These are phyloP conservation scores for Gnomoniopsis sp. DNA, from an alignment of 2,329 filamentous ascomycete genomes.

Conservation along the genomic window DNA sequence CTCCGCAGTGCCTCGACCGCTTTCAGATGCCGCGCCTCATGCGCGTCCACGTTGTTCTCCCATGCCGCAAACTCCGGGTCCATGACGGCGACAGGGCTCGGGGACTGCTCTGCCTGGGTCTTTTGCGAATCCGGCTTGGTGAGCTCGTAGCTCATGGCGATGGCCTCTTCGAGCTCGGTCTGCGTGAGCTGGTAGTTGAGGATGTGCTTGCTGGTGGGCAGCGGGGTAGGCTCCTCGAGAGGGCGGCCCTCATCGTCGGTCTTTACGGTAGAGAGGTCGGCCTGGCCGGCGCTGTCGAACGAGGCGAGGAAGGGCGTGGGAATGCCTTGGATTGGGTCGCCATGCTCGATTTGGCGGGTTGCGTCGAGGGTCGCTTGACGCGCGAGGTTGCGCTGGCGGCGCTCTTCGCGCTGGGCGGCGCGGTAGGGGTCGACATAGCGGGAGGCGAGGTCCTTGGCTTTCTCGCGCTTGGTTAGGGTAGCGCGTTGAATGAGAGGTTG, in stretches of 20 bases:
- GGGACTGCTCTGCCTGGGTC: constrained; percentile 22
- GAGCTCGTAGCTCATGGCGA: constrained; percentile 66
- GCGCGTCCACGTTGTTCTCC: constrained; percentile 33
- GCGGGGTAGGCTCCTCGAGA: constrained; percentile 34
- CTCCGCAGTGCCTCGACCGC: constrained; percentile 74
- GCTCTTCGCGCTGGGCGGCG: constrained; percentile 75
- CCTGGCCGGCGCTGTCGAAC: constrained; percentile 63
- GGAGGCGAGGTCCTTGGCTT: constrained; percentile 62
- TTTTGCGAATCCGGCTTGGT: no score
- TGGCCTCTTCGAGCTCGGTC: constrained; percentile 61
- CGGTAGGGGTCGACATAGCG: constrained; percentile 76
- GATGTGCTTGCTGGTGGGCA: constrained; percentile 48
- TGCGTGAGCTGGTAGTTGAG: constrained; percentile 76
- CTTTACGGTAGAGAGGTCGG: constrained; percentile 30
- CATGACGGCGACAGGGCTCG: not conserved
- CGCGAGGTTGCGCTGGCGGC: constrained; percentile 78
- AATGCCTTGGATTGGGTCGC: constrained; percentile 76
- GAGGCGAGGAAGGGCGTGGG: constrained; percentile 81
- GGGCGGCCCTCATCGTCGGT: constrained; percentile 40
- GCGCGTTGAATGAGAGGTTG: constrained; percentile 63
- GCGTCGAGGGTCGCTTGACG: constrained; percentile 67
- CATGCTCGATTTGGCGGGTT: constrained; percentile 61
- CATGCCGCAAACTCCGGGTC: constrained; percentile 11
- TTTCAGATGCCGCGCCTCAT: constrained; percentile 58
- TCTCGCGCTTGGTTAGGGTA: constrained; percentile 57